A percentile compares a stretch with the other conserved stretches of the same genome.
These are phyloP conservation scores for Cephalotrichum gorgonifer DNA, from an alignment of 2,329 filamentous ascomycete species.

Conservation along the genomic window DNA sequence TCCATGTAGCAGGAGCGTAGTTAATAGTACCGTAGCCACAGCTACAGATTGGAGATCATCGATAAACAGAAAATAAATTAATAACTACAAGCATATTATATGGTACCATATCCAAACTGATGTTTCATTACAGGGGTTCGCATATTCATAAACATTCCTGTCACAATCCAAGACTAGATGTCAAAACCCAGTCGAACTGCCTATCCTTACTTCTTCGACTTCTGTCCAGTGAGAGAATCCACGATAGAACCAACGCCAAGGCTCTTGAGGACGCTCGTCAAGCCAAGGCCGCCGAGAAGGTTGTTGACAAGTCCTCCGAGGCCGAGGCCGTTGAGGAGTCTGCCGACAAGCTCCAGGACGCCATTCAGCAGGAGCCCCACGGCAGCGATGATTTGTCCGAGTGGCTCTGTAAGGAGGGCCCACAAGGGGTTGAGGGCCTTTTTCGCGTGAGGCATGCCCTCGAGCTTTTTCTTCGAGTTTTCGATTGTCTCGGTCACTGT, in stretches of 20 bases:
- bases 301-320: conserved; percentile 73
- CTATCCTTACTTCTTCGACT: conserved; percentile 25
- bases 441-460: conserved; percentile 89
- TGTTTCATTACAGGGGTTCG: no score
- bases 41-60: no score
- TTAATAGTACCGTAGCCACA: no score
- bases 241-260: conserved; percentile 52
- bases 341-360: conserved; percentile 76
- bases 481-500: conserved; percentile 77
- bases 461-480: conserved; percentile 76
- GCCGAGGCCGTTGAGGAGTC: conserved; percentile 68
- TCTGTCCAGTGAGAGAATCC: conserved; percentile 26
- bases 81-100: no score
- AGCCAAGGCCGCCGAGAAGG: conserved; percentile 64
- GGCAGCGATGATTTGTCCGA: conserved; percentile 86
- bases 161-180: no score
- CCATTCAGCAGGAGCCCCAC: conserved; percentile 75
- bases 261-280: conserved; percentile 64
- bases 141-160: no score
- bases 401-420: conserved; percentile 69
- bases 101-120: no score
- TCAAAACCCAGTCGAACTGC: not conserved
- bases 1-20: no score
- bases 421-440: conserved; percentile 89
- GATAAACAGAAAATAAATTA: no score